phyloP scores from a whole-genome alignment of 176 grass and related monocot species.

The Lolium perenne region DNA sequence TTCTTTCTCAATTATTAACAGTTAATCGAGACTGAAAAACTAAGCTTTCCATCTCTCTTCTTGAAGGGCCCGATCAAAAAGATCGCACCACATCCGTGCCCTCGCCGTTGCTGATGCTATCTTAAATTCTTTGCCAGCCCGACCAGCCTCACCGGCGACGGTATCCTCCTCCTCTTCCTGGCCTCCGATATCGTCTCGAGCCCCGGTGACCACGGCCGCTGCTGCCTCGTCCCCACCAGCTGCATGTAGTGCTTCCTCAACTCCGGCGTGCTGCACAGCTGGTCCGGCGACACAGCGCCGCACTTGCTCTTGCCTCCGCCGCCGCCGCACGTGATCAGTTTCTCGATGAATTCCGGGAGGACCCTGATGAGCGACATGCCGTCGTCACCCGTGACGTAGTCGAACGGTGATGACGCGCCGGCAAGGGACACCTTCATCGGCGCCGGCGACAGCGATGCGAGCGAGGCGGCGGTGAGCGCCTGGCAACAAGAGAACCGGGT shows the following conservation, averaged over 20 bases:
- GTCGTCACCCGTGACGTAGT: constrained; percentile 69
- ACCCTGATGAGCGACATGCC: constrained; percentile 74
- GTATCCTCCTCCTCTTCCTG: constrained; percentile 48
- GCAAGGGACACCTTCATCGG: constrained; percentile 48
- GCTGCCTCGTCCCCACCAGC: constrained; percentile 61
- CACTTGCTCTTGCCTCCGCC: constrained; percentile 11
- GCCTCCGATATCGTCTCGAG: constrained; percentile 85
- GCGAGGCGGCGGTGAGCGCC: constrained; percentile 70
- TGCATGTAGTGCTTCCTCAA: constrained; percentile 88
- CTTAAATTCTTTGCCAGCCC: constrained; percentile 39
- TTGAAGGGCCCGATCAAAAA: neutral
- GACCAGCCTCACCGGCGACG: constrained; percentile 44
- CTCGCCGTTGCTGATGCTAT: constrained; percentile 9
- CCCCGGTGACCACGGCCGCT: constrained; percentile 75
- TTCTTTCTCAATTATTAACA: neutral
- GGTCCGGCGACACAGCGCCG: neutral
- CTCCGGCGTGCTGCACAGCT: constrained; percentile 81
- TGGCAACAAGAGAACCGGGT: constrained; percentile 57
- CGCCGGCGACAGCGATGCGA: constrained; percentile 70
- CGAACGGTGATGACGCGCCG: constrained; percentile 58
- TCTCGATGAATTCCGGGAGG: constrained; percentile 83
- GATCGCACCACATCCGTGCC: no score
- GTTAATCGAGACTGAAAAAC: neutral
- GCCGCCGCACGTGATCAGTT: constrained; percentile 51
- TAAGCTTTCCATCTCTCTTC: neutral